Percentiles rank a stretch among this genome's conserved stretches.
phyloP scores from a whole-genome alignment of 2,329 filamentous ascomycete species.

The Diplodia intermedia region DNA sequence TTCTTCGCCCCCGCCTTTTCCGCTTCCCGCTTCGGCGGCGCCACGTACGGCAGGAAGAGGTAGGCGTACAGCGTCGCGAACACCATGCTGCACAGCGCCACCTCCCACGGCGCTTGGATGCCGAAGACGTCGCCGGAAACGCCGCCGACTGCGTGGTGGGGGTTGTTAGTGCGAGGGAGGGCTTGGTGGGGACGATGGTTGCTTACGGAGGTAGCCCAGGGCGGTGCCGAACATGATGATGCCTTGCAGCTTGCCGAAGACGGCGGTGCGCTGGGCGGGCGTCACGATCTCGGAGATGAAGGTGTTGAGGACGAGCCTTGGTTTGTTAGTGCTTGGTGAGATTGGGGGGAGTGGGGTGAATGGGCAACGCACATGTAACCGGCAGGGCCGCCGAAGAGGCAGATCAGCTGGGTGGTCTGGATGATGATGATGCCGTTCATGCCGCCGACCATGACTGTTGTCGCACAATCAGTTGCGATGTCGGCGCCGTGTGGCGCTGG shows the following conservation, averaged over 20 bases:
- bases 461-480: not conserved
- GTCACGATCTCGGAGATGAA: conserved; percentile 70
- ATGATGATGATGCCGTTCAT: conserved; percentile 70
- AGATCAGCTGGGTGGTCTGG: conserved; percentile 71
- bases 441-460: conserved; percentile 64
- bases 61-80: conserved; percentile 52
- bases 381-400: conserved; percentile 70
- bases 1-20: conserved; percentile 38
- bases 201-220: conserved; percentile 62
- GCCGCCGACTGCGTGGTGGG: conserved; percentile 59
- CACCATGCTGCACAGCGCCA: conserved; percentile 65
- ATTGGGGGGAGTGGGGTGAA: not conserved
- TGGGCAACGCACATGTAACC: conserved; percentile 53
- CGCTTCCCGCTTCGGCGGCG: conserved; percentile 49
- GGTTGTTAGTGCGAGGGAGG: not conserved
- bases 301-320: conserved; percentile 72
- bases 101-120: conserved; percentile 69
- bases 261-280: conserved; percentile 65
- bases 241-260: conserved; percentile 71
- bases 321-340: not conserved
- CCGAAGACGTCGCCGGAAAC: conserved; percentile 68
- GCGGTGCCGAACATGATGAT: conserved; percentile 71
- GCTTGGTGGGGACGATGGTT: not conserved
- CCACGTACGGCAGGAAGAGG: conserved; percentile 57
- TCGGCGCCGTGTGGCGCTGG: not conserved